phyloP scores from a whole-genome alignment of 768 basidiomycete genomes.

The Rhodosporidiobolus sp. region DNA sequence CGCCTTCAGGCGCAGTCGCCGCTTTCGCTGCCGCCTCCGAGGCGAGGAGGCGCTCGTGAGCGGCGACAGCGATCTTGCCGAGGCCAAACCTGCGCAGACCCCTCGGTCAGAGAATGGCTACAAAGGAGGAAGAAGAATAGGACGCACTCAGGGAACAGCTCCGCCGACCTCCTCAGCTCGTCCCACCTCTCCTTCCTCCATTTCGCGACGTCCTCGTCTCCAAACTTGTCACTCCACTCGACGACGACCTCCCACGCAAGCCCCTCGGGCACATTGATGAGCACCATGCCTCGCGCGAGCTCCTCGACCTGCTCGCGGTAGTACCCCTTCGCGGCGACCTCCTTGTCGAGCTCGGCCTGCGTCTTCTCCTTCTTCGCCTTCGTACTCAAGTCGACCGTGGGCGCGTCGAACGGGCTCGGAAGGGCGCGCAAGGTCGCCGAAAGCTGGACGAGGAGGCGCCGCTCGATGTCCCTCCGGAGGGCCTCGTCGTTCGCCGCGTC shows the following conservation, averaged over 20 bases:
- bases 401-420: conserved; percentile 50
- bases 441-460: conserved; percentile 67
- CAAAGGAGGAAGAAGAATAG: not conserved
- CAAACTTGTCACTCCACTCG: conserved; percentile 67
- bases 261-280: conserved; percentile 73
- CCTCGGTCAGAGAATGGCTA: conserved; percentile 42
- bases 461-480: conserved; percentile 71
- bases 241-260: conserved; percentile 75
- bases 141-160: conserved; percentile 60
- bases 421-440: conserved; percentile 63
- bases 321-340: conserved; percentile 43
- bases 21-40: conserved; percentile 50
- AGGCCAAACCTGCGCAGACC: conserved; percentile 47
- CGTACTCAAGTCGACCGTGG: conserved; percentile 32
- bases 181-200: conserved; percentile 57
- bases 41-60: conserved; percentile 45
- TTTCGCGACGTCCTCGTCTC: conserved; percentile 62
- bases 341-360: conserved; percentile 28
- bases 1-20: conserved; percentile 46
- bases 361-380: conserved; percentile 51
- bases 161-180: conserved; percentile 59
- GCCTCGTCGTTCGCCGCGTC: conserved; percentile 63
- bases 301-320: conserved; percentile 66
- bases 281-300: conserved; percentile 68
- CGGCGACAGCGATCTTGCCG: not conserved